Conservation (phyloP, 73 alveolate species). For the Urostyla sp. region DNA sequence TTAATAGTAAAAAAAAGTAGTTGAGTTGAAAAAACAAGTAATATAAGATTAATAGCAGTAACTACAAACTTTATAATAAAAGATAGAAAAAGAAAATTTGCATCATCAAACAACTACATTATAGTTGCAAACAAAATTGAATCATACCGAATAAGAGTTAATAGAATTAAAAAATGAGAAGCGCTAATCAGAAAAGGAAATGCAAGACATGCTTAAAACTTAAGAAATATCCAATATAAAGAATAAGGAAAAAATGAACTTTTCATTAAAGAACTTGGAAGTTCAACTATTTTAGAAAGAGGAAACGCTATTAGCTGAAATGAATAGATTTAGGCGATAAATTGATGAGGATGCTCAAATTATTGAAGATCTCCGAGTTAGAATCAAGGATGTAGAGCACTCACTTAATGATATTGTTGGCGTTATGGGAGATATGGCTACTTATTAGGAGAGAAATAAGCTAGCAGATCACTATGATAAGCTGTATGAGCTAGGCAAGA, state of each 20-base stretch:
- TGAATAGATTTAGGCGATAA: conserved; percentile 24
- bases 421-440: neutral
- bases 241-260: conserved; percentile 6
- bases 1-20: neutral
- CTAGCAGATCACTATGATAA: neutral
- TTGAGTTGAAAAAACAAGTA: conserved; percentile 7
- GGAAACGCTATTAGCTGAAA: neutral
- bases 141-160: neutral
- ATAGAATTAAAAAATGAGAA: neutral
- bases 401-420: conserved; percentile 23
- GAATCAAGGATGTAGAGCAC: neutral
- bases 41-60: conserved; percentile 5
- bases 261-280: conserved; percentile 16
- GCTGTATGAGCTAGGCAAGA: neutral
- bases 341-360: conserved; percentile 30
- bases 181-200: neutral
- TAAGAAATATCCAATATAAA: conserved; percentile 4
- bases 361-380: neutral
- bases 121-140: neutral
- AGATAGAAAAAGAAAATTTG: conserved; percentile 6
- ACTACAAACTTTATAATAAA: neutral
- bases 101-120: neutral
- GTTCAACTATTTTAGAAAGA: neutral
- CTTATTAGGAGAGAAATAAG: neutral
- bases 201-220: neutral